phyloP scores from a whole-genome alignment of 2,329 filamentous ascomycete genomes.

The Thielaviopsis populi region DNA sequence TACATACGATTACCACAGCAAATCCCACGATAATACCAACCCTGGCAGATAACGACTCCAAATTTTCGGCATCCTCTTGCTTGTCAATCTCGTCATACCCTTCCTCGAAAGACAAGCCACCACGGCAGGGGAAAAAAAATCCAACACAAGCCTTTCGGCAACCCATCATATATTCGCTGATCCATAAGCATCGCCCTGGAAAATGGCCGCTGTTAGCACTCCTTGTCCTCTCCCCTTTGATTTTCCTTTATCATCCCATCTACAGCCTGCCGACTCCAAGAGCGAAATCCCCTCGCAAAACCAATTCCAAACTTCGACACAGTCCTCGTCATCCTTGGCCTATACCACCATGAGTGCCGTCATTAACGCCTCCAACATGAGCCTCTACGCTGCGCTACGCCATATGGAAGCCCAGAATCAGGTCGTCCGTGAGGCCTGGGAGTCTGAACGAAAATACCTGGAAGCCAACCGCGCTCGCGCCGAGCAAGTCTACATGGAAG shows the following conservation, averaged over 20 bases:
- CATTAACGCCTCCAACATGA: constrained; percentile 9
- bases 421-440: constrained; percentile 35
- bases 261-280: neutral
- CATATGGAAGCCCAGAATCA: constrained; percentile 30
- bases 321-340: neutral
- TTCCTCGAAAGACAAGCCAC: neutral
- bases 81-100: constrained; percentile 1
- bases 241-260: neutral
- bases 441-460: constrained; percentile 37
- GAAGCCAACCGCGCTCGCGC: constrained; percentile 39
- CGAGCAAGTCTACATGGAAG: constrained; percentile 41
- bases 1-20: neutral
- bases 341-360: constrained; percentile 5
- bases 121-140: neutral
- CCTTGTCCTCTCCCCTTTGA: neutral
- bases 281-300: constrained; percentile 1
- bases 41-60: constrained; percentile 2
- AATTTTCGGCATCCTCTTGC: constrained; percentile 1
- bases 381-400: constrained; percentile 22
- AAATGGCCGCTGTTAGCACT: constrained; percentile 6
- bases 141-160: neutral
- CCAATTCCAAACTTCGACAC: neutral
- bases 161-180: neutral
- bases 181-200: neutral
- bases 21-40: constrained; percentile 1